Conservation (phyloP, 768 basidiomycete species). For the Lactifluus rugatus region DNA sequence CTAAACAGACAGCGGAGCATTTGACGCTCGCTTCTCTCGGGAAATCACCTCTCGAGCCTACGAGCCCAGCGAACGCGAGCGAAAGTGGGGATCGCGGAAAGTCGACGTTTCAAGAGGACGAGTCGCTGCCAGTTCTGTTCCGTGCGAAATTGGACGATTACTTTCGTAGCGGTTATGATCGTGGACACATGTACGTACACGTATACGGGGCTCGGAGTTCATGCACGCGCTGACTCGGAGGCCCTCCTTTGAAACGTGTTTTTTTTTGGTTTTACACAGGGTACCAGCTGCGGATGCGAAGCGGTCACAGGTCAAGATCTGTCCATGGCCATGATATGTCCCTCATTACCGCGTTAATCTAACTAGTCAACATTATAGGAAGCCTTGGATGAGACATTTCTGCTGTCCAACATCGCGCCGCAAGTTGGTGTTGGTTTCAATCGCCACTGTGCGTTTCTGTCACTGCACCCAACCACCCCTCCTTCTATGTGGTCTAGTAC, state of each 20-base stretch:
- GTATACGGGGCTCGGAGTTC: too few relatives aligned
- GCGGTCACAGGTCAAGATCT: constrained; percentile 54
- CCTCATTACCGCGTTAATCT: neutral
- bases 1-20: constrained; percentile 91
- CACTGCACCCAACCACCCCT: neutral
- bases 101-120: constrained; percentile 79
- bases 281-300: constrained; percentile 97
- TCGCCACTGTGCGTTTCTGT: constrained; percentile 65
- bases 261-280: constrained; percentile 33
- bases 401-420: constrained; percentile 92
- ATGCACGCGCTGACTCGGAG: neutral
- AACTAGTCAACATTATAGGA: constrained; percentile 31
- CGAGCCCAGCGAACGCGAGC: constrained; percentile 26
- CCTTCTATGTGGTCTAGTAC: neutral
- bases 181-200: constrained; percentile 85
- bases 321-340: neutral
- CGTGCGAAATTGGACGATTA: constrained; percentile 83
- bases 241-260: neutral
- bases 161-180: constrained; percentile 87
- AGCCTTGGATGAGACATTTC: constrained; percentile 96
- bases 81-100: constrained; percentile 57
- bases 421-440: constrained; percentile 98
- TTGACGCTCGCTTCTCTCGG: constrained; percentile 70
- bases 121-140: constrained; percentile 62
- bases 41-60: constrained; percentile 33